Evolutionary conservation across 2,329 filamentous ascomycete species (phyloP), one percentile per base, ranked within the genome.

Genomic region (Botrytis fabae): DNA sequence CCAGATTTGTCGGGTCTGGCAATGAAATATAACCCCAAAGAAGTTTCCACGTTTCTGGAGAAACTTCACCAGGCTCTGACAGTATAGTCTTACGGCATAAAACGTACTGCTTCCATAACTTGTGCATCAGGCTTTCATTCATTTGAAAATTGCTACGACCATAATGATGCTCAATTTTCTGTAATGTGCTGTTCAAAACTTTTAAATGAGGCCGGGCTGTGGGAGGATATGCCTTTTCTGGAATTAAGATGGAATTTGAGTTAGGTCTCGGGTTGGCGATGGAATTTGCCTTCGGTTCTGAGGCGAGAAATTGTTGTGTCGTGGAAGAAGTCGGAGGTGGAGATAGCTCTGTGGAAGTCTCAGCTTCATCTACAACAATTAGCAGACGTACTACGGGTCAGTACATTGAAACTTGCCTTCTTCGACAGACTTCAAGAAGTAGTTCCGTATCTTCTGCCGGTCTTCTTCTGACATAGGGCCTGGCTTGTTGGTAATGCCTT

Each of bases 21-120:
- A 86, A 83, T 62, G 85, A 84, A 61, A 91, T 83, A 2, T 88
- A 81, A 44, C 86, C 83, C 92, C 92, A 95, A 14, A 95, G 81
- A 2, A 89, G 80, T n/a, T 87, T 82, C 88, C 92, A 92, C 7
- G 88, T 85, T 25, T 87, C 84, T 16, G 84, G 78, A 0, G 91
- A 87, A n/a, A 94, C 85, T 44, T 85, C 84, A 51, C 84, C 80
- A 82, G 89, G 86, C 74, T 84, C 84, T 1, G 78, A 80, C 3
- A 83, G 80, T 44, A 87, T 77, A 9, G 81, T 78, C 73, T 84
- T 82, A 76, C 85, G 85, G 78, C 85, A 87, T 44, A 85, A 80
- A 46, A 84, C 80, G 78, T 87, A 88, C 77, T 83, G 83, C 76
- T 82, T 84, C 86, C 86, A 87, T 35, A 70, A 28, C 5, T 32